phyloP scores from a whole-genome alignment of 2,329 filamentous ascomycete species.

The Aspergillus persii region DNA sequence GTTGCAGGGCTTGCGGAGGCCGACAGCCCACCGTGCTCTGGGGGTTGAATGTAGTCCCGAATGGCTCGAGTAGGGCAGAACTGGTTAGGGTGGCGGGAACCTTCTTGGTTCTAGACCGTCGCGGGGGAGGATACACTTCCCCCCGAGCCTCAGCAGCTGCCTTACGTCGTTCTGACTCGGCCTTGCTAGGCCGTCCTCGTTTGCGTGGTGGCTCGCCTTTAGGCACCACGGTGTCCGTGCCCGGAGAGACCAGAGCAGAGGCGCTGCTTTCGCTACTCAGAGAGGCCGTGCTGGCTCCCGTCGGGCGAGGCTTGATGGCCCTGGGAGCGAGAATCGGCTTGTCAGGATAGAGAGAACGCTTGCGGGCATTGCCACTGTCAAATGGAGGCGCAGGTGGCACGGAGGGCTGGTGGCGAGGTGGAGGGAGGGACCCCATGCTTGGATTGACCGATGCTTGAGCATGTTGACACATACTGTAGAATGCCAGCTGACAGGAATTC shows the following conservation, averaged over 20 bases:
- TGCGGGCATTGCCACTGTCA: conserved; percentile 29
- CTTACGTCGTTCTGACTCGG: conserved; percentile 40
- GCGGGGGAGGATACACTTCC: conserved; percentile 38
- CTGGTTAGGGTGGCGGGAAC: conserved; percentile 30
- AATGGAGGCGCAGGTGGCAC: conserved; percentile 19
- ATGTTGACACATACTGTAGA: conserved; percentile 33
- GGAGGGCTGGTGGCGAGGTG: conserved; percentile 22
- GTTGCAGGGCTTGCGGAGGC: conserved; percentile 14
- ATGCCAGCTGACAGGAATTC: conserved; percentile 38
- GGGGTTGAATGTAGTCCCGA: conserved; percentile 18
- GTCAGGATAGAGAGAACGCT: conserved; percentile 33
- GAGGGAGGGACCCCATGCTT: conserved; percentile 15
- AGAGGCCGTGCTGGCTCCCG: conserved; percentile 30
- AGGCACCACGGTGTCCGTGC: conserved; percentile 23
- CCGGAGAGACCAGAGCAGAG: conserved; percentile 35
- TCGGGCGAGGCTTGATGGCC: conserved; percentile 42
- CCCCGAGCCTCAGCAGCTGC: conserved; percentile 38
- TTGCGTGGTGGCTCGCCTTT: conserved; percentile 38
- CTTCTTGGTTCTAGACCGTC: conserved; percentile 27
- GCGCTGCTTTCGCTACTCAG: conserved; percentile 35
- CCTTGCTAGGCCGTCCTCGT: conserved; percentile 45
- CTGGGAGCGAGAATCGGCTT: conserved; percentile 31
- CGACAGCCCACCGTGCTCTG: conserved; percentile 13
- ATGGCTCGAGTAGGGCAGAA: conserved; percentile 25
- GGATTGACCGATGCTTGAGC: conserved; percentile 17